Conservation (phyloP, 306 rosid species). For the Purshia tridentata region DNA sequence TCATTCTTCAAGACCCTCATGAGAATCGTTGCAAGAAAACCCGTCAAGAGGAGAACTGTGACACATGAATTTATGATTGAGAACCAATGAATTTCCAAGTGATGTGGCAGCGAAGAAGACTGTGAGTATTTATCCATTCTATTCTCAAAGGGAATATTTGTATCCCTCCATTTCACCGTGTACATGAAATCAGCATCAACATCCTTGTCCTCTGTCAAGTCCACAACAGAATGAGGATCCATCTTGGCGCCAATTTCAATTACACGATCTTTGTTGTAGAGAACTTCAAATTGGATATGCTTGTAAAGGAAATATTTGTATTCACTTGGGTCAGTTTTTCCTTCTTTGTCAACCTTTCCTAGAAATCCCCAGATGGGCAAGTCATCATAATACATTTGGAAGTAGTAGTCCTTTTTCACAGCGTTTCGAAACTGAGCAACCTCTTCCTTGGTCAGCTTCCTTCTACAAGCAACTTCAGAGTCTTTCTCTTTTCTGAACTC, state of each 20-base stretch:
- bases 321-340: conserved; percentile 77
- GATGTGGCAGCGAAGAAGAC: conserved; percentile 93
- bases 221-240: conserved; percentile 91
- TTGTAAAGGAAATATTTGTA: conserved; percentile 79
- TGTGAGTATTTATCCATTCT: conserved; percentile 97
- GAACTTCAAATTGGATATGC: conserved; percentile 82
- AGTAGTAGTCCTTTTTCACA: conserved; percentile 83
- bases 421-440: conserved; percentile 73
- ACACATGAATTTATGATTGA: conserved; percentile 95
- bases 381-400: conserved; percentile 96
- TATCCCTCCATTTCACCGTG: conserved; percentile 85
- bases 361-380: conserved; percentile 96
- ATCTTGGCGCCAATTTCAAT: conserved; percentile 75
- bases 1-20: conserved; percentile 98
- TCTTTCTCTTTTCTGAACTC: conserved; percentile 67
- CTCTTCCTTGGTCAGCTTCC: conserved; percentile 52
- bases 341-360: conserved; percentile 87
- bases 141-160: conserved; percentile 74
- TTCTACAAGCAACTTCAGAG: conserved; percentile 54
- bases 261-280: conserved; percentile 80
- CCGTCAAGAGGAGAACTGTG: conserved; percentile 95
- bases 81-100: conserved; percentile 97
- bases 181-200: conserved; percentile 78
- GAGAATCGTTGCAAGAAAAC: conserved; percentile 94
- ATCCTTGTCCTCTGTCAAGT: conserved; percentile 84